These are phyloP conservation scores for Cryptosporidium tyzzeri DNA, from an alignment of 169 alveolate genomes.

Conservation along the genomic window DNA sequence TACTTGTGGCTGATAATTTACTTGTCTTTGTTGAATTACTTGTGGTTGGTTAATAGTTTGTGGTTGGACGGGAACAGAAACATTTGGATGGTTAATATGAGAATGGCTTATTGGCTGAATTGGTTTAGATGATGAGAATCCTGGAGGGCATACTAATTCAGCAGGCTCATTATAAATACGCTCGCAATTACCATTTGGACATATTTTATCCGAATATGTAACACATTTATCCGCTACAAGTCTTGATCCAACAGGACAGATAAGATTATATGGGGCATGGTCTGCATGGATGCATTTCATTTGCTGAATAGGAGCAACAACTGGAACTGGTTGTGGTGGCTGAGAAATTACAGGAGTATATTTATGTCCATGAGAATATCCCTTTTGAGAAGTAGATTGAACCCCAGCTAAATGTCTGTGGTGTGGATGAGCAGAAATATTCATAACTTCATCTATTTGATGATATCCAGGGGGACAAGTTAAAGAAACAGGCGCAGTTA, in stretches of 20 bases:
- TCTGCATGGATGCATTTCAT: constrained; percentile 73
- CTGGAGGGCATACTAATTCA: constrained; percentile 75
- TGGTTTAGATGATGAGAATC: constrained; percentile 71
- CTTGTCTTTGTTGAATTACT: constrained; percentile 14
- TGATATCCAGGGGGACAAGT: constrained; percentile 75
- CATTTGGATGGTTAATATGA: not conserved
- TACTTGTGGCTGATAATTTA: constrained; percentile 23
- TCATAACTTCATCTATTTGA: constrained; percentile 49
- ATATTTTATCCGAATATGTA: constrained; percentile 69
- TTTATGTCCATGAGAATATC: constrained; percentile 30
- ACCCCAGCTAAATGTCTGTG: constrained; percentile 57
- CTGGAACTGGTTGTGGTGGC: constrained; percentile 29
- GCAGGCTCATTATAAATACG: constrained; percentile 72
- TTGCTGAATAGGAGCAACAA: constrained; percentile 32
- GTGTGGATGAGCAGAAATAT: constrained; percentile 2
- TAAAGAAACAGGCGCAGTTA: constrained; percentile 63
- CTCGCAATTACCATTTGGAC: constrained; percentile 75
- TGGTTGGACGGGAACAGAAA: not conserved
- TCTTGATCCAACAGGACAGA: constrained; percentile 70
- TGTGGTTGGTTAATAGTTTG: constrained; percentile 30
- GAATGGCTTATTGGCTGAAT: not conserved
- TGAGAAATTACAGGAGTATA: constrained; percentile 23
- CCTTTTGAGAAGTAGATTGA: constrained; percentile 60
- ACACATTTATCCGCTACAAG: constrained; percentile 73
- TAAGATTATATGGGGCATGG: constrained; percentile 68